Evolutionary conservation across 495 filamentous ascomycete genomes (phyloP).

Genomic region (Chlorociboria aeruginascens): DNA sequence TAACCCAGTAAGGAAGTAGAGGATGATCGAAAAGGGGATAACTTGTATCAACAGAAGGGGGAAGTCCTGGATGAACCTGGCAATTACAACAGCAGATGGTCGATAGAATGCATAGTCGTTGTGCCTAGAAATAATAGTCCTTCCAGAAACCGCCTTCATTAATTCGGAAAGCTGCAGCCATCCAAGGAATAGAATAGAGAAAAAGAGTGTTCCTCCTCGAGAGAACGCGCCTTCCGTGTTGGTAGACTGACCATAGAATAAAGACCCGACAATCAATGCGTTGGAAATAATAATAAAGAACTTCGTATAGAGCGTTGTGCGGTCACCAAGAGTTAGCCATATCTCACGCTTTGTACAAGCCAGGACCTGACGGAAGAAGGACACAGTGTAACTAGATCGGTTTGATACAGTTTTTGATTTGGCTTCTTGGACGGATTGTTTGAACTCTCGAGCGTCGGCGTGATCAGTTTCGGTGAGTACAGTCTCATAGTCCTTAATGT

Average conservation of each 20-base stretch:
- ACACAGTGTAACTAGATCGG: conserved; percentile 61
- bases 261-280: conserved; percentile 59
- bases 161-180: conserved; percentile 65
- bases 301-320: conserved; percentile 61
- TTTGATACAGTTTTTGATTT: conserved; percentile 57
- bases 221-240: conserved; percentile 58
- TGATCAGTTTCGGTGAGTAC: conserved; percentile 45
- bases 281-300: conserved; percentile 67
- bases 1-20: conserved; percentile 58
- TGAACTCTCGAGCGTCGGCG: conserved; percentile 57
- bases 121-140: conserved; percentile 50
- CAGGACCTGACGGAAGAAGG: conserved; percentile 51
- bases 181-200: conserved; percentile 63
- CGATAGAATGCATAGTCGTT: conserved; percentile 70
- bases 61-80: conserved; percentile 56
- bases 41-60: conserved; percentile 54
- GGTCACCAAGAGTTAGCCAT: conserved; percentile 65
- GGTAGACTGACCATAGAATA: conserved; percentile 56
- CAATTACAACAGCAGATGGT: conserved; percentile 59
- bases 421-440: conserved; percentile 52
- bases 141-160: conserved; percentile 53
- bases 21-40: conserved; percentile 48
- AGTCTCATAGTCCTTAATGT: conserved; percentile 48
- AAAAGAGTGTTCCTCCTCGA: conserved; percentile 58
- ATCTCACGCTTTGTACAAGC: conserved; percentile 66